Evolutionary conservation across 495 filamentous ascomycete genomes (phyloP), one percentile per base, ranked within the genome.

Genomic region (Zalerion maritima): DNA sequence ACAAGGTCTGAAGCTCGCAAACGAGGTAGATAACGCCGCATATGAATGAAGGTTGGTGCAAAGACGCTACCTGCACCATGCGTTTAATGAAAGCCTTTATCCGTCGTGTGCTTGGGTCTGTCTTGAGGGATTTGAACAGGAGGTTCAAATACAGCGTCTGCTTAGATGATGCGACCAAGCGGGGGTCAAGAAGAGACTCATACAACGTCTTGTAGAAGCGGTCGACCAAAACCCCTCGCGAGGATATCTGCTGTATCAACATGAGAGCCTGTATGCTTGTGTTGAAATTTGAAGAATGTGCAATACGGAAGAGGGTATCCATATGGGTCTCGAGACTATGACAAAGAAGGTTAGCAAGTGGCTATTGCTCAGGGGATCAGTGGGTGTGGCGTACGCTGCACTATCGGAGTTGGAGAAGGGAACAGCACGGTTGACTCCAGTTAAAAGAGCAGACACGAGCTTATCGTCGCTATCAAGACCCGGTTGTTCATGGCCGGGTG

Each of bases 201-300:
- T 97, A 97, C 14, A 97, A 60, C 3, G 86, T 93, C 18, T 85
- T 69, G 53, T 94, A 94, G 58, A 92, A 96, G 24, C 91, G 73
- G 40, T 97, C 91, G 5, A 75, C 69, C 15, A 73, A 72, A 25
- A 67, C 40, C 16, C 87, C 73, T 46, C 91, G 83, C 5, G 79
- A 69, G 10, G 71, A 53, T 17, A 97, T 68, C 49, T 96, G 91
- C 49, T 94, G 89, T 37, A 97, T 89, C 31, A 97, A 61, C 74
- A 93, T 81, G 32, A 97, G 60, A 19, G 89, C 89, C 51, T 96
- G 89, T 17, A 97, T 81, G 46, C 83, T 86, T 5, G 91, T 97
- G 58, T 94, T 96, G 63, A 97, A 96, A 48, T 96, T 97, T 8
- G 89, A 83, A 0, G 89, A 94, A 51, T 97, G 87, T 1, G 89